phyloP scores from a whole-genome alignment of 1,284 basidiomycete genomes.

The Ceratobasidium sp. region DNA sequence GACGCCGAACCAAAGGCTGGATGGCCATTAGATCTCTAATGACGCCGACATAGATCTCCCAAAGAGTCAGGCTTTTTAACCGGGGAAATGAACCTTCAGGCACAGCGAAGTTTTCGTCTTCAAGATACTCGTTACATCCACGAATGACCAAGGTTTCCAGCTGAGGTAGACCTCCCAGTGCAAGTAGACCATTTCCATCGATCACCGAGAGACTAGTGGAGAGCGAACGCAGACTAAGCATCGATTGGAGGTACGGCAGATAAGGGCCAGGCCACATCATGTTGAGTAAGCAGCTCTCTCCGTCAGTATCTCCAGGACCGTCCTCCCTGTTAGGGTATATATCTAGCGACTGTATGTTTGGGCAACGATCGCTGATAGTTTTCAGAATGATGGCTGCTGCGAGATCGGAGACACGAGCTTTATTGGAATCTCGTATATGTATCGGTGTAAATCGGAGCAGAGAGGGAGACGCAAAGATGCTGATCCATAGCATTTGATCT shows the following conservation, averaged over 20 bases:
- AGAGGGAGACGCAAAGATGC: background rate
- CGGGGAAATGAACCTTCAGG: background rate
- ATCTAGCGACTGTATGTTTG: background rate
- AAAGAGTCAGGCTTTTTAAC: background rate
- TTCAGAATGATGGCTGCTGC: background rate
- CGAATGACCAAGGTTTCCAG: background rate
- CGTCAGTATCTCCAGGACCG: background rate
- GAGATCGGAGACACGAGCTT: background rate
- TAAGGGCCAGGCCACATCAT: background rate
- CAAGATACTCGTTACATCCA: background rate
- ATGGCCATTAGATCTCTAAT: background rate
- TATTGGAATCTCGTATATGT: background rate
- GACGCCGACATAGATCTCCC: background rate
- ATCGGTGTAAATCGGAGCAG: background rate
- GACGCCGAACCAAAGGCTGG: background rate
- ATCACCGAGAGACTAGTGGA: background rate
- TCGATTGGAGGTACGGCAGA: background rate
- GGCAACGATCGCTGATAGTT: background rate
- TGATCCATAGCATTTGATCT: background rate
- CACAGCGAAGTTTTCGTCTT: background rate
- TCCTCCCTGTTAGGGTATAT: background rate
- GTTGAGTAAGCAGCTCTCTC: background rate
- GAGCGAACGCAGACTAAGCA: background rate
- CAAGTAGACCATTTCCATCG: background rate
- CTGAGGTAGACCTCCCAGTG: background rate